phyloP scores from a whole-genome alignment of 352 stramenopile genomes.

The Globisporangium mamillatum region DNA sequence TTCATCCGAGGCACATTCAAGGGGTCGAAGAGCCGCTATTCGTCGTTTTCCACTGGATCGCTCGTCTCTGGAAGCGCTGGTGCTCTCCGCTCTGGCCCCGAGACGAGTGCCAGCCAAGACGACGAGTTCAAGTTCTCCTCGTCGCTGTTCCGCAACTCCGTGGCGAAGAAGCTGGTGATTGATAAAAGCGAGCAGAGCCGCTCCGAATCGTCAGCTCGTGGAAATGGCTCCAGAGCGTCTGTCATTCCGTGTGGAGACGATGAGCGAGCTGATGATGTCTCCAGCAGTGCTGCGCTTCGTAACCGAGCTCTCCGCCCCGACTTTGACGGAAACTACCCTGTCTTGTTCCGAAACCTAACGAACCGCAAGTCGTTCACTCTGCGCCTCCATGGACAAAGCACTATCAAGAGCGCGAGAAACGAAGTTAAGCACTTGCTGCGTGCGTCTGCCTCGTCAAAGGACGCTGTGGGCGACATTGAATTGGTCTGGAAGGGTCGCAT shows the following conservation, averaged over 20 bases:
- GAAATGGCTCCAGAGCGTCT: constrained; percentile 34
- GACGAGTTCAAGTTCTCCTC: constrained; percentile 68
- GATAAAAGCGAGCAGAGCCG: constrained; percentile 38
- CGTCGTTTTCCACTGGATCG: constrained; percentile 38
- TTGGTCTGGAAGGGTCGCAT: constrained; percentile 62
- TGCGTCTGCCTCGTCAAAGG: constrained; percentile 33
- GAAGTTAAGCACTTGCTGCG: constrained; percentile 61
- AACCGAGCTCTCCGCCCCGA: constrained; percentile 38
- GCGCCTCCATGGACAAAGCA: constrained; percentile 44
- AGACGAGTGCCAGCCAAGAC: constrained; percentile 29
- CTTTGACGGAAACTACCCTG: constrained; percentile 51
- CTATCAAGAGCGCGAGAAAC: constrained; percentile 49
- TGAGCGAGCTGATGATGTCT: constrained; percentile 31
- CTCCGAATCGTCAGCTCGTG: constrained; percentile 10
- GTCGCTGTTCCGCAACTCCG: constrained; percentile 52
- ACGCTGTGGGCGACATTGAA: constrained; percentile 50
- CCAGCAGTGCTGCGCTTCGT: constrained; percentile 20
- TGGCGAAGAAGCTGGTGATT: constrained; percentile 61
- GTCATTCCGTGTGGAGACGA: constrained; percentile 58
- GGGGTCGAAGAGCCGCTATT: constrained; percentile 60
- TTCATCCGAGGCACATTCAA: constrained; percentile 79
- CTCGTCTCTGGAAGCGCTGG: constrained; percentile 13
- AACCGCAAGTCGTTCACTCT: constrained; percentile 74
- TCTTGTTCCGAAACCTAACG: constrained; percentile 61
- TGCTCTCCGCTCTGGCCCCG: constrained; percentile 18